Evolutionary conservation across 2,329 filamentous ascomycete species (phyloP).

Genomic region (Neonectria sp.): DNA sequence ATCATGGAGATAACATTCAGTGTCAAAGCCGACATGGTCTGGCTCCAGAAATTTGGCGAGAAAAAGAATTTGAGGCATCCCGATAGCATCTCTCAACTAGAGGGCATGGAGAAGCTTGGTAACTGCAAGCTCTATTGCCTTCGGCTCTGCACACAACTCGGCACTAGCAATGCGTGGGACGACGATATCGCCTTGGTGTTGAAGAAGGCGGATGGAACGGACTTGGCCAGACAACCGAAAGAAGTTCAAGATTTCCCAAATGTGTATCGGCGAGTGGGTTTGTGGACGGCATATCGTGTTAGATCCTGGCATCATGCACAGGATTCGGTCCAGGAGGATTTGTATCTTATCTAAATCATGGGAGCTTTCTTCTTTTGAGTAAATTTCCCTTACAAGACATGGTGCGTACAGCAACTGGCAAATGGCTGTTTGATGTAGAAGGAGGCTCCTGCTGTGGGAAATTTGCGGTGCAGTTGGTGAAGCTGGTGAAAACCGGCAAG

Average conservation of each 20-base stretch:
- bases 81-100: conserved; percentile 26
- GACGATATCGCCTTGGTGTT: conserved; percentile 8
- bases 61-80: conserved; percentile 27
- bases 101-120: not conserved
- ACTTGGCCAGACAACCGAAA: conserved; percentile 3
- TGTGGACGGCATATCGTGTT: not conserved
- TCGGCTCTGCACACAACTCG: conserved; percentile 2
- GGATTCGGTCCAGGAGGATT: too few species aligned
- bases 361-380: too few species aligned
- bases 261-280: conserved; percentile 10
- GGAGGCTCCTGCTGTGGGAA: too few species aligned
- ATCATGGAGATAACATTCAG: conserved; percentile 30
- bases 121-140: not conserved
- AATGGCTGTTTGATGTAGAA: too few species aligned
- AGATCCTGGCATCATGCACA: too few species aligned
- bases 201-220: not conserved
- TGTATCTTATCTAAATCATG: too few species aligned
- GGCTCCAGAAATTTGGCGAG: conserved; percentile 24
- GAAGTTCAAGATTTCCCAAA: conserved; percentile 1
- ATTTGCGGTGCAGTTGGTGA: too few species aligned
- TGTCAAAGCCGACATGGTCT: conserved; percentile 8
- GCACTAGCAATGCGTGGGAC: too few species aligned
- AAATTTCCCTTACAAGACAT: too few species aligned
- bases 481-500: too few species aligned
- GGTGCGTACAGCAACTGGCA: too few species aligned